phyloP scores from a whole-genome alignment of 73 alveolate species.

The Durusdinium trenchii region DNA sequence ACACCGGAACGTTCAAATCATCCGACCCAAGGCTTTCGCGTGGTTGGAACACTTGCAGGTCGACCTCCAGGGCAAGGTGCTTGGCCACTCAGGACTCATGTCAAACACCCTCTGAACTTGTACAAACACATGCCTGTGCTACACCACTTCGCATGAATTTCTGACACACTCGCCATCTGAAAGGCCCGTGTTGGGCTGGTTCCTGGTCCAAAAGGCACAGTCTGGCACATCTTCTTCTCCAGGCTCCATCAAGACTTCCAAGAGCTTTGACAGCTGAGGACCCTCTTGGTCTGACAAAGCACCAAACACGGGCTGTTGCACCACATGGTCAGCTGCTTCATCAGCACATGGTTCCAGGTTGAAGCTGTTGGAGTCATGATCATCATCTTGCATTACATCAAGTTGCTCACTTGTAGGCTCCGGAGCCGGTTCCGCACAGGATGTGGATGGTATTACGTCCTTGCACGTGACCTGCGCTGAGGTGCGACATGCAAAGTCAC shows the following conservation, averaged over 20 bases:
- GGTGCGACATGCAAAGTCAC: too few relatives aligned
- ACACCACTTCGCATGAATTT: too few relatives aligned
- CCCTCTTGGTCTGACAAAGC: neutral
- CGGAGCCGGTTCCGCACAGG: conserved; percentile 44
- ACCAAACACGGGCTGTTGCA: neutral
- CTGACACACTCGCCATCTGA: neutral
- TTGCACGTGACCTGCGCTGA: too few relatives aligned
- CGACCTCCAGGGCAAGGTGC: conserved; percentile 32
- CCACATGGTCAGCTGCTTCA: neutral
- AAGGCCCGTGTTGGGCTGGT: neutral
- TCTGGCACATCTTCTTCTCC: conserved; percentile 14
- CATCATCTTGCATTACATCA: neutral
- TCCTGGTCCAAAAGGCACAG: neutral
- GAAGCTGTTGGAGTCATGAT: neutral
- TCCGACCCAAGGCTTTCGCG: neutral
- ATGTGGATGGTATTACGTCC: neutral
- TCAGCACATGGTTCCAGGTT: neutral
- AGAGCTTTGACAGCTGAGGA: neutral
- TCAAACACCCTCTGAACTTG: neutral
- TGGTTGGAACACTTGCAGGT: conserved; percentile 37
- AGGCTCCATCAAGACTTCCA: conserved; percentile 10
- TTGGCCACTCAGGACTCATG: too few relatives aligned
- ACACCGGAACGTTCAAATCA: neutral
- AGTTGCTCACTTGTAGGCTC: neutral
- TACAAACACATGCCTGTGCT: neutral